Conservation (phyloP, 2,329 filamentous ascomycete genomes). For the Penicillium hesseltinei region DNA sequence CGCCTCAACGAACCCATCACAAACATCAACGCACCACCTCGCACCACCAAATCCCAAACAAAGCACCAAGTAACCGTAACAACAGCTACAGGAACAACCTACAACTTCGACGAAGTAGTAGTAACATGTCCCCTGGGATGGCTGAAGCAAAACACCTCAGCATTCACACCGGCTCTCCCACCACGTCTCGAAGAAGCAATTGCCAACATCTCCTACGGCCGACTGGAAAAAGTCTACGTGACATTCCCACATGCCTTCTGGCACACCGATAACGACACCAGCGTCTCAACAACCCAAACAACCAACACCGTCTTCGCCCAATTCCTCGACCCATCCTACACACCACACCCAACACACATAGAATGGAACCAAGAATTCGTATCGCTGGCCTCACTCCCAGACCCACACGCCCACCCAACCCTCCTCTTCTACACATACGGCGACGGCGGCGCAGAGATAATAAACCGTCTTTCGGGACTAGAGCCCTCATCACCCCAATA, state of each 20-base stretch:
- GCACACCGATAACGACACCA: conserved; percentile 45
- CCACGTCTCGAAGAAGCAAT: conserved; percentile 46
- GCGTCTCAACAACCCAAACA: background rate
- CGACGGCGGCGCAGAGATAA: conserved; percentile 41
- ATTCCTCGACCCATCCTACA: conserved; percentile 71
- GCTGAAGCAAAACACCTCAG: conserved; percentile 49
- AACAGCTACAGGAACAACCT: conserved; percentile 35
- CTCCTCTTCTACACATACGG: conserved; percentile 70
- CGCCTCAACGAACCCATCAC: conserved; percentile 47
- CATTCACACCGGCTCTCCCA: conserved; percentile 49
- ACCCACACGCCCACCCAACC: conserved; percentile 66
- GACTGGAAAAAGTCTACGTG: conserved; percentile 54
- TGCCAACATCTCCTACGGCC: conserved; percentile 48
- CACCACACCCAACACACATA: conserved; percentile 57
- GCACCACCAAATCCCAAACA: conserved; percentile 9
- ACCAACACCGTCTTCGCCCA: conserved; percentile 63
- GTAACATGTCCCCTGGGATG: conserved; percentile 55
- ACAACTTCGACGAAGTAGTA: conserved; percentile 52
- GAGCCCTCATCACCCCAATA: conserved; percentile 47
- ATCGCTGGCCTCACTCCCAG: conserved; percentile 68
- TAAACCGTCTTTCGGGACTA: conserved; percentile 33
- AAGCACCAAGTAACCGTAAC: conserved; percentile 46
- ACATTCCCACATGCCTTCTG: conserved; percentile 77
- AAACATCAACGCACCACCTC: conserved; percentile 35
- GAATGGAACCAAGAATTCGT: conserved; percentile 74